These are phyloP conservation scores for Nelumbo lutea DNA, from an alignment of 164 flowering plant genomes.

Conservation along the genomic window DNA sequence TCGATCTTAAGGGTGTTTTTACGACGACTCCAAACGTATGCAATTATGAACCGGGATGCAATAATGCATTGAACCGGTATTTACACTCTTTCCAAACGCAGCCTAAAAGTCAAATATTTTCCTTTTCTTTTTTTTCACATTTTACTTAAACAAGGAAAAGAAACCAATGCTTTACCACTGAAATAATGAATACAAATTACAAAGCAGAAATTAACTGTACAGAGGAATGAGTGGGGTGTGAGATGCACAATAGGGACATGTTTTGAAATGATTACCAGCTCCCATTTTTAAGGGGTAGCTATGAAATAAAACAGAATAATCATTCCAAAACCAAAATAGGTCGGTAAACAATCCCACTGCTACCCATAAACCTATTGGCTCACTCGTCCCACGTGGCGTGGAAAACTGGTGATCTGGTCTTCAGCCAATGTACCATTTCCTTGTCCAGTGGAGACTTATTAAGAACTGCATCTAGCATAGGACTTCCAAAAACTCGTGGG, in stretches of 20 bases:
- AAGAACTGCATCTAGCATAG: slow-evolving; percentile 77
- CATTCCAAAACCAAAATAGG: slow-evolving; percentile 40
- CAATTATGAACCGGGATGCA: no score
- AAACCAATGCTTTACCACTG: slow-evolving; percentile 20
- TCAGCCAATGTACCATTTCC: slow-evolving; percentile 91
- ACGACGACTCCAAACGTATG: no score
- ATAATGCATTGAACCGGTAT: no score
- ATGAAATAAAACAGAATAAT: slow-evolving; percentile 28
- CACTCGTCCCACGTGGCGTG: slow-evolving; percentile 66
- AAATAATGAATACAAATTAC: slow-evolving; percentile 45
- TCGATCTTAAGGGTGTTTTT: no score
- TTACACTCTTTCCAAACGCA: no score
- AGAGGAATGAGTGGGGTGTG: slow-evolving; percentile 30
- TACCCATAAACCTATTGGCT: background rate
- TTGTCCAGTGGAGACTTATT: slow-evolving; percentile 53
- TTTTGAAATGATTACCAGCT: slow-evolving; percentile 49
- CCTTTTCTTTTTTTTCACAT: slow-evolving; percentile 7
- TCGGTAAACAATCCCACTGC: background rate
- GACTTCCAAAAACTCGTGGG: slow-evolving; percentile 69
- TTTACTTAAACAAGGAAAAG: slow-evolving; percentile 1
- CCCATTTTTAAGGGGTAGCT: slow-evolving; percentile 31
- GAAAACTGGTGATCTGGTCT: slow-evolving; percentile 59
- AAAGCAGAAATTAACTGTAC: slow-evolving; percentile 38
- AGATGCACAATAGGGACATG: slow-evolving; percentile 14
- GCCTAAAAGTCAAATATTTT: background rate